Base-by-base conservation (phyloP, 1,284 basidiomycete genomes). In the Coniophora puteana region DNA sequence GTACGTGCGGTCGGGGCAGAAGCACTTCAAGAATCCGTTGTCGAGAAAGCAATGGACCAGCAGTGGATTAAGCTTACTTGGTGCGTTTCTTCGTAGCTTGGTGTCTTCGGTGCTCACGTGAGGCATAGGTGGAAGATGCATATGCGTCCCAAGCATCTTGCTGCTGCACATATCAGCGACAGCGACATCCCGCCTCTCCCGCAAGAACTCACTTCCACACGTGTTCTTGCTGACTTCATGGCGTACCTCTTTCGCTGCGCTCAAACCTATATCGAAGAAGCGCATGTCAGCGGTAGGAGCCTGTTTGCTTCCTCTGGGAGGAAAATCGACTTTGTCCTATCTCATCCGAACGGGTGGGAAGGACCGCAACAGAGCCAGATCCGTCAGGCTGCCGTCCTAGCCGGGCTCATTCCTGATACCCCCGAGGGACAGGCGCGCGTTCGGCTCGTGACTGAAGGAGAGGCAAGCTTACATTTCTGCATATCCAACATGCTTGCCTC, bases 111-210 rank as follows among this genome's bases (percentile, higher is more conserved):
- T 40, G 39, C 29, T 34, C 31, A 29, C 17, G 16, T 6, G 20
- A 36, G 13, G 20, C 4, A 18, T 16, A 80, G 78, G 78, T 80
- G 78, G 63, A 80, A 80, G 47, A 59, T 81, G 1, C 68, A 78
- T 46, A 52, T 81, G 13, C 68, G 71, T 4, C 64, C 72, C 3
- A 48, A 53, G 20, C 56, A 61, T 8, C 44, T 65, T 36, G 46
- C 44, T 36, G 46, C 48, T 20, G 44, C 48, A 22, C 51, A 54
- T 35, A 53, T 57, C 38, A 51, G 47, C 13, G 40, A 53, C 23
- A 38, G 47, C 1, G 51, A 63, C 5, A 58, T 77, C 8, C 69
- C 67, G 0, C 62, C 69, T 3, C 62, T 81, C 1, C 78, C 78
- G 0, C 43, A 43, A 1, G 56, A 65, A 17, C 76, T 73, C 53